Evolutionary conservation across 2,329 filamentous ascomycete species (phyloP), one percentile per base, ranked within the genome.

Genomic region (Coniochaeta pulveracea): DNA sequence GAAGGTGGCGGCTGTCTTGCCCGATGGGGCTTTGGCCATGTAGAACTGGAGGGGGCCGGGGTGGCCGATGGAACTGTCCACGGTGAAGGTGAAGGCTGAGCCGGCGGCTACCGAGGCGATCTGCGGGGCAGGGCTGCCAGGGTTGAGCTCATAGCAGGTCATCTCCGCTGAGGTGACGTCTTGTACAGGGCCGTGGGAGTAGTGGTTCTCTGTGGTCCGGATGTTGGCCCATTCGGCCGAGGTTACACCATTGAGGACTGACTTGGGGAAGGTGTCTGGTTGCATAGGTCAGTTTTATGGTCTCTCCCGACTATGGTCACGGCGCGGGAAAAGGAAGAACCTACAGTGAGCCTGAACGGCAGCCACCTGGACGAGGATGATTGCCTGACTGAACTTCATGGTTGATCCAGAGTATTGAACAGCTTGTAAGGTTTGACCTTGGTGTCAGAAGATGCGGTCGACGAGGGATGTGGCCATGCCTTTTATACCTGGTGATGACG

Each of bases 171-270:
- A 58, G 14, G 39, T 52, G 16, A 63, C 58, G 35, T 60, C 56
- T 2, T 50, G 54, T 7, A 63, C 57, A 15, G 59, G 59, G 9
- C 49, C 50, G 43, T 62, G 61, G 35, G 47, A 54, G 43, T 61
- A 59, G 41, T 55, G 60, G 49, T 64, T 63, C 34, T 57, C 55
- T 22, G 61, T 63, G 43, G 56, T 51, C 26, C 61, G 56, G 28
- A 63, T 51, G 7, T 47, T 41, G 10, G 46, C 51, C 52, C 52
- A 58, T 34, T 55, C 52, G 33, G 35, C 40, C 3, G 44, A 43
- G 19, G 32, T 21, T 22, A 27, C 25, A 15, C 43, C 44, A 24
- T 36, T 33, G 36, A 33, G 27, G 24, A 25, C 18, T 34, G 35
- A 42, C 17, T 34, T 37, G 27, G 46, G 41, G 40, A 48, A 48